A percentile compares a stretch with the other conserved stretches of the same genome.
Evolutionary conservation across 208 protist species (phyloP).

Genomic region (Zelonia costaricensis): DNA sequence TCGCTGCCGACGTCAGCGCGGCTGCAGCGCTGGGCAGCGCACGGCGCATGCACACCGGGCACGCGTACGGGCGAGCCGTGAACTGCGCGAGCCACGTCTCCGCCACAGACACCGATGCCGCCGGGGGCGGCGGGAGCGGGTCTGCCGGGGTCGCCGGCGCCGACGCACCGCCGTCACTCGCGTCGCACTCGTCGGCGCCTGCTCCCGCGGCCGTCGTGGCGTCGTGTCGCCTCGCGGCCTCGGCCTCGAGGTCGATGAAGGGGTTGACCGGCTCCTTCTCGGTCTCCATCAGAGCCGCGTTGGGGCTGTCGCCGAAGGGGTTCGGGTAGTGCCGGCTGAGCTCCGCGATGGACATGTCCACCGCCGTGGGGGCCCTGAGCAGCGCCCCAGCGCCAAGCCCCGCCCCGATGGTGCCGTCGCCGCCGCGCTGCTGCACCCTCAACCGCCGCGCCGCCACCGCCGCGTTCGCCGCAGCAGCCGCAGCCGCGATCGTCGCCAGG

Average conservation of each 20-base stretch:
- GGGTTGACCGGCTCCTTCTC: slow-evolving; percentile 83
- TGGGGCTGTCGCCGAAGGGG: slow-evolving; percentile 77
- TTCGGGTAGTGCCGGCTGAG: slow-evolving; percentile 78
- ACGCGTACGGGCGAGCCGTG: slow-evolving; percentile 18
- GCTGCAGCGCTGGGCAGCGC: not conserved
- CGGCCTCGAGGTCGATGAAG: slow-evolving; percentile 57
- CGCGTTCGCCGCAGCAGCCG: not conserved
- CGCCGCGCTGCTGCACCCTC: slow-evolving; percentile 1
- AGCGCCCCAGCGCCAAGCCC: not conserved
- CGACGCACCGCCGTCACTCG: not conserved
- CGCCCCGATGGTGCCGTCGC: slow-evolving; percentile 8
- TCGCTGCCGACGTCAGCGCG: not conserved
- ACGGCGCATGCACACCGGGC: slow-evolving; percentile 26
- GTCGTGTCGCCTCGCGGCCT: slow-evolving; percentile 8
- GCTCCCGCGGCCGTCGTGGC: not conserved
- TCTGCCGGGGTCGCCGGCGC: not conserved
- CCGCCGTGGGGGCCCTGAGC: slow-evolving; percentile 9
- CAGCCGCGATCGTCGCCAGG: too few relatives aligned
- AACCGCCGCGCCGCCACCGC: not conserved
- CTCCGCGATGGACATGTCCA: slow-evolving; percentile 53
- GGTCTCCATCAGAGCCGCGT: slow-evolving; percentile 56
- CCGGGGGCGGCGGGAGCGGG: too few relatives aligned
- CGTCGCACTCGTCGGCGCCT: not conserved
- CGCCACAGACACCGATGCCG: too few relatives aligned
- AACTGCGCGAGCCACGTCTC: slow-evolving; percentile 10